phyloP scores from a whole-genome alignment of 345 rosid species.

The Melaleuca alternifolia region DNA sequence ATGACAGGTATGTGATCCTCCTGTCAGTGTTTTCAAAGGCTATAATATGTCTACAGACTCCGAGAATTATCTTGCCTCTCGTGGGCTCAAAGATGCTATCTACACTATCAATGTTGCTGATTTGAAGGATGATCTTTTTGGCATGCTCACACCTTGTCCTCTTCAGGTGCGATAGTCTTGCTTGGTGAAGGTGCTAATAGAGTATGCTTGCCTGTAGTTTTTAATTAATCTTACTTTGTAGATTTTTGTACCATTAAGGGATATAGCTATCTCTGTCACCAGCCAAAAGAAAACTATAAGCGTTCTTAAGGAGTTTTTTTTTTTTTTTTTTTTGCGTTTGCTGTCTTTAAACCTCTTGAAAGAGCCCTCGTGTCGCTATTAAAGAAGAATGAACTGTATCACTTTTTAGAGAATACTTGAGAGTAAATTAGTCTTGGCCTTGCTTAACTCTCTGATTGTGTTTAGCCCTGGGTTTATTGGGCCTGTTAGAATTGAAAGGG shows the following conservation, averaged over 20 bases:
- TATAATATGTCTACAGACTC: constrained; percentile 43
- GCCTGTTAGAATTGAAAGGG: neutral
- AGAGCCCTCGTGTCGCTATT: neutral
- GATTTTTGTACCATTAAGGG: neutral
- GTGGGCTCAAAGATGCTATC: constrained; percentile 69
- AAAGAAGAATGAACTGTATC: neutral
- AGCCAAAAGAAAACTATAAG: neutral
- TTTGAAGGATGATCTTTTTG: constrained; percentile 71
- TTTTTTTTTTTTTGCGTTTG: neutral
- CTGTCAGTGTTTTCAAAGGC: constrained; percentile 80
- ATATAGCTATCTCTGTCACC: neutral
- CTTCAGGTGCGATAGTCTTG: constrained; percentile 34
- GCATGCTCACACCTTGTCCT: constrained; percentile 57
- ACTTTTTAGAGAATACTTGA: neutral
- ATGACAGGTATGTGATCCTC: constrained; percentile 63
- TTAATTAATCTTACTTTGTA: neutral
- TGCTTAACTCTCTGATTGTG: neutral
- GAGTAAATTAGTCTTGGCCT: neutral
- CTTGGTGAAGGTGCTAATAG: neutral
- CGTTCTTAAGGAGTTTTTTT: neutral
- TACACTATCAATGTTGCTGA: constrained; percentile 66
- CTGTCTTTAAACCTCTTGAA: neutral
- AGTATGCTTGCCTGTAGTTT: neutral
- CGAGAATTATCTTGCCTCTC: constrained; percentile 48
- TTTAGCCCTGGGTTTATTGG: neutral